Evolutionary conservation across 352 stramenopile genomes (phyloP), one percentile per base, ranked within the genome.

Genomic region (Phytophthora capsici): DNA sequence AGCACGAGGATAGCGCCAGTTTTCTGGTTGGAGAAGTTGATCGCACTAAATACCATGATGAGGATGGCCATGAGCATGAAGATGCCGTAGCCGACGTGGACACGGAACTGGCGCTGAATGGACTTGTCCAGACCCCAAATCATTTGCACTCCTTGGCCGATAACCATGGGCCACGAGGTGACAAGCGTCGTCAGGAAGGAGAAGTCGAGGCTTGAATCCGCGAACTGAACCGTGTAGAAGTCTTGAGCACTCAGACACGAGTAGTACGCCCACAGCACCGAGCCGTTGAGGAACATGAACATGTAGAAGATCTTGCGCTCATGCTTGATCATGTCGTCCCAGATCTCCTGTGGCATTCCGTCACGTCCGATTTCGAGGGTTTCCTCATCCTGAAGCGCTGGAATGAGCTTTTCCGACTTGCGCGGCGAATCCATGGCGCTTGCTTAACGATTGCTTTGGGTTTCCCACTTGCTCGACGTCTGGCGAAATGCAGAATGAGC

Each of bases 181-280:
- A 56, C 47, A 2, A 88, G 62, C 59, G 78, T 90, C 16, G 80
- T 90, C 9, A 92, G 53, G 69, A 90, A 90, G 10, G 71, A 75
- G 50, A 92, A 92, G 38, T 84, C 57, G 30, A 88, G 70, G 0
- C 69, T 63, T 0, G 72, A 78, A 22, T 79, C 51, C 2, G 81
- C 66, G 61, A 89, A 92, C 54, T 75, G 37, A 6, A 68, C 48
- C 30, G 50, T 53, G 63, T 90, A 89, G 34, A 85, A 92, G 48
- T 88, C 71, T 23, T 90, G 79, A 0, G 81, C 79, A 38, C 79
- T 89, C 37, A 92, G 59, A 41, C 81, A 92, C 69, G 79, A 89
- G 66, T 89, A 89, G 71, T 85, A 90, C 8, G 78, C 77, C 81
- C 84, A 92, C 23, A 92, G 66, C 26, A 89, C 79, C 1, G 84